Evolutionary conservation across 345 rosid genomes (phyloP), one percentile per base, ranked within the genome.

Genomic region (Euphorbia lathyris): DNA sequence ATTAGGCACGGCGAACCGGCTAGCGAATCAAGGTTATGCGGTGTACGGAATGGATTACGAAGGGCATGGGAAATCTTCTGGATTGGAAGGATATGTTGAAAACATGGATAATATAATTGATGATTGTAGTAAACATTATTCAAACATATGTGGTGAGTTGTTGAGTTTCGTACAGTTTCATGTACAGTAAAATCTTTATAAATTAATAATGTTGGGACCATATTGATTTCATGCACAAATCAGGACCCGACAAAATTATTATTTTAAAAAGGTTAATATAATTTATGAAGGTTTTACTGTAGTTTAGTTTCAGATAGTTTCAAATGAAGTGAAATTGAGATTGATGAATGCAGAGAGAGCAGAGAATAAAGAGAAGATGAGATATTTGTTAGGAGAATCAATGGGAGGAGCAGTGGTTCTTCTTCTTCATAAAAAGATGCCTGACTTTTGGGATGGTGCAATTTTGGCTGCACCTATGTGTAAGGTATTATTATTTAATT

Each of bases 391-490:
- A 30, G 97, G 97, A 50, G 98, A 94, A 66, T 91, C 97, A 25
- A 80, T 94, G 96, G 97, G 97, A 63, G 98, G 96, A 76, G 97
- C 97, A 2, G 84, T 91, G 58, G 73, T 77, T 43, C 80, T 88
- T 30, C 78, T 86, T n/a, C 43, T 89, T 1, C 93, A 86, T 42
- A 88, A 89, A 67, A 82, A 84, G 78, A 83, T 52, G 74, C 91
- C 93, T 9, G 69, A 76, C 4, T 91, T 76, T 26, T 91, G 98
- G 96, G 87, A 85, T 65, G 98, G 97, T 50, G 96, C 90, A 10
- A 67, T 94, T 58, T 58, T 91, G 74, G 89, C 80, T 55, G 97
- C 97, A 0, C 98, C 98, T 45, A 91, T 91, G 96, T 90, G 96
- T 75, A 90, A 88, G 92, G 97, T 91, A 22, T 19, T 47, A 2